Percentiles rank a stretch among this genome's conserved stretches.
phyloP scores from a whole-genome alignment of 1,284 basidiomycete genomes.

The Rhodotorula sp. region DNA sequence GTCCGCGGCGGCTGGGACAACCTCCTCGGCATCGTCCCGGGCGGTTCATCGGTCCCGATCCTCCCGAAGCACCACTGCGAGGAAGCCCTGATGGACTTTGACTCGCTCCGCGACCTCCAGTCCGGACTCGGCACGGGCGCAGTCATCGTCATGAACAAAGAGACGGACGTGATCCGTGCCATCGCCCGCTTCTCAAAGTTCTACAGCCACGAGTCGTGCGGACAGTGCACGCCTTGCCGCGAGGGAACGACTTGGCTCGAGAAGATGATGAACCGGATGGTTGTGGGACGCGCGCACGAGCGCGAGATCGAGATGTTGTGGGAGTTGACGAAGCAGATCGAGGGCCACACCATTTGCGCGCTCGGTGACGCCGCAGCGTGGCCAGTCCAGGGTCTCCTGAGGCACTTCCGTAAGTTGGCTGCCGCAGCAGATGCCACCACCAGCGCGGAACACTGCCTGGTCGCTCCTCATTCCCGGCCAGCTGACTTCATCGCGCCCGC shows the following conservation, averaged over 20 bases:
- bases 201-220: constrained; percentile 98
- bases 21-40: constrained; percentile 88
- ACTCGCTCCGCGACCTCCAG: constrained; percentile 92
- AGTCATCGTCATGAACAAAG: constrained; percentile 98
- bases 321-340: constrained; percentile 94
- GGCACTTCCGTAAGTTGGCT: constrained; percentile 72
- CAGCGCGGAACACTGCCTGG: no score
- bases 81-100: constrained; percentile 97
- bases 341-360: constrained; percentile 83
- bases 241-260: constrained; percentile 86
- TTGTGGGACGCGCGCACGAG: constrained; percentile 80
- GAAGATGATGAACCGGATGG: constrained; percentile 92
- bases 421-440: neutral
- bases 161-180: constrained; percentile 86
- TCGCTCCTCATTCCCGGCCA: no score
- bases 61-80: constrained; percentile 76
- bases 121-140: constrained; percentile 95
- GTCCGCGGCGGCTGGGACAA: constrained; percentile 95
- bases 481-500: neutral
- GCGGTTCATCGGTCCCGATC: constrained; percentile 94
- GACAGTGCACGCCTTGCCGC: constrained; percentile 81
- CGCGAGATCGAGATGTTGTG: constrained; percentile 97
- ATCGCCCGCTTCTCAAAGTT: constrained; percentile 93
- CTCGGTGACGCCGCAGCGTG: constrained; percentile 96
- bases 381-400: constrained; percentile 94